Base-by-base conservation (phyloP, 495 filamentous ascomycete genomes). In the Aspergillus cristatus region DNA sequence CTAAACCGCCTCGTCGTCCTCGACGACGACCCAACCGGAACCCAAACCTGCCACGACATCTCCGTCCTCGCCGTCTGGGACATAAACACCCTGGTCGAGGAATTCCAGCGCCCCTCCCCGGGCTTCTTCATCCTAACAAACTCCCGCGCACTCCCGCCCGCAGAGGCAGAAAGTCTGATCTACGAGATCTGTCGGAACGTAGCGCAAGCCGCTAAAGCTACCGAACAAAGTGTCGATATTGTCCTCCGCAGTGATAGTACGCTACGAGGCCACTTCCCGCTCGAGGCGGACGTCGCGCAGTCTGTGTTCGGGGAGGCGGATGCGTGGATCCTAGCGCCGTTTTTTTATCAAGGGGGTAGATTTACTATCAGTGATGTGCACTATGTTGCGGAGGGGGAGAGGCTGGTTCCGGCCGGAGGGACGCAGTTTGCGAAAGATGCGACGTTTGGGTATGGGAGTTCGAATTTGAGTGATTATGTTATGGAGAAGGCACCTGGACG, bases 111-210 rank as follows among this genome's bases (percentile, higher is more conserved):
- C 15, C 16, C 43, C 16, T 49, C 49, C 7, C 42, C 35, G 1
- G 70, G 72, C 28, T 75, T 74, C 54, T 75, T 75, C 57, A 73
- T 75, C 38, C 57, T 74, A 11, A 75, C 72, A 20, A 75, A 75
- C 44, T 73, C 72, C 1, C 65, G 71, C 34, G 72, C 72, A 17
- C 56, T 73, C 7, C 65, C 66, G 7, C 60, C 70, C 10, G 25
- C 40, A 2, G 57, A 64, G 26, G 70, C 69, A 12, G 52, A 58
- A 28, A 28, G 22, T 5, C 55, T 75, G 2, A 64, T 73, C 37
- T 46, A 41, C 18, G 51, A 46, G n/a, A 72, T 75, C 37, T 70
- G 67, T 43, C 20, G 43, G n/a, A 71, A 71, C 32, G 43, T 75
- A 11, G 38, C 46, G n/a, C 17, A 44, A 34, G 71, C 65, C 3